Evolutionary conservation across 805 yeast genomes (phyloP).

Genomic region (Kodamaea sagamina): DNA sequence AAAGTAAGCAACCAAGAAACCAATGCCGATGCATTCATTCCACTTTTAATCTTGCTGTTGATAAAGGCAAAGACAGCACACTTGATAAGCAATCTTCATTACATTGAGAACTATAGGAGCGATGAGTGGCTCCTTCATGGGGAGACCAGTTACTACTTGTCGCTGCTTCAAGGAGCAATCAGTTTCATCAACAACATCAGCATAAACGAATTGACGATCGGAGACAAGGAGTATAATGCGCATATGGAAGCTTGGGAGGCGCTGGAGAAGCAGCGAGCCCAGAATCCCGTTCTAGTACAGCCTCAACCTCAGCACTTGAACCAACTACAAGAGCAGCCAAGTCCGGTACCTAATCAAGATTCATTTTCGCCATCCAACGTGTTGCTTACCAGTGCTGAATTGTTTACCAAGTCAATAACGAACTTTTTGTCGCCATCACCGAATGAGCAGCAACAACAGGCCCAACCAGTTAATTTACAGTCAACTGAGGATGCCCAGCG

Average conservation of each 20-base stretch:
- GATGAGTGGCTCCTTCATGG: constrained; percentile 72
- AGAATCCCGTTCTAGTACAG: constrained; percentile 12
- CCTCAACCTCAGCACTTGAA: constrained; percentile 23
- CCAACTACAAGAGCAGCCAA: constrained; percentile 4
- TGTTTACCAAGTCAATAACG: constrained; percentile 52
- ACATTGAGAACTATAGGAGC: constrained; percentile 82
- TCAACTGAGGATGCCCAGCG: constrained; percentile 1
- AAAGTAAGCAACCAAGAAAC: constrained; percentile 68
- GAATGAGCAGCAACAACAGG: constrained; percentile 15
- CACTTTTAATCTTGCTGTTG: constrained; percentile 77
- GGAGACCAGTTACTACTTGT: constrained; percentile 87
- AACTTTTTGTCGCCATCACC: constrained; percentile 43
- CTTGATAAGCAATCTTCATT: constrained; percentile 76
- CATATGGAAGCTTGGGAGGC: constrained; percentile 54
- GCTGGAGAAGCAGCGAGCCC: constrained; percentile 25
- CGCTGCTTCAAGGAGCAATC: constrained; percentile 88
- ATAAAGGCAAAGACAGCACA: constrained; percentile 64
- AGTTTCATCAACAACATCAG: constrained; percentile 69
- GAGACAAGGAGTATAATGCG: constrained; percentile 58
- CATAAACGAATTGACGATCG: constrained; percentile 58
- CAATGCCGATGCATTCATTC: constrained; percentile 94
- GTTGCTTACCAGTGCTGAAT: constrained; percentile 47
- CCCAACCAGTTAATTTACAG: constrained; percentile 1
- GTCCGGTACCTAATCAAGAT: constrained; percentile 1
- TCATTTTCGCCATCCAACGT: constrained; percentile 41